These are phyloP conservation scores for Hypoxylon fuscum DNA, from an alignment of 495 filamentous ascomycete genomes.

Conservation along the genomic window DNA sequence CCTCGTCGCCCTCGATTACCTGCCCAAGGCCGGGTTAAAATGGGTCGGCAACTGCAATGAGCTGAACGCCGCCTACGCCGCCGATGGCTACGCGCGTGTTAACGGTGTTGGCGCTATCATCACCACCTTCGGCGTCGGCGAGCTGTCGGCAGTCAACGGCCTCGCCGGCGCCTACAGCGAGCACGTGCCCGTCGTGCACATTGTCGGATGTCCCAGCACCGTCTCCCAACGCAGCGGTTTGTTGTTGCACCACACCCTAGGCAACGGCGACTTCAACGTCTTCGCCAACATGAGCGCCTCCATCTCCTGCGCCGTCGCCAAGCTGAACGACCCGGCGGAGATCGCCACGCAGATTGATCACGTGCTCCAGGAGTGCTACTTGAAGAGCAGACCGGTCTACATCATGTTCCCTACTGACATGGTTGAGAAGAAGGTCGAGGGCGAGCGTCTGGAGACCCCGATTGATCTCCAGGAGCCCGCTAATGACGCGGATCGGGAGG, in stretches of 20 bases:
- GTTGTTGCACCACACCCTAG: conserved; percentile 92
- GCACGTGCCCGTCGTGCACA: conserved; percentile 80
- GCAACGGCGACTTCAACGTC: conserved; percentile 89
- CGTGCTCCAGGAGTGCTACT: conserved; percentile 79
- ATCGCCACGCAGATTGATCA: conserved; percentile 81
- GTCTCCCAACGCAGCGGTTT: conserved; percentile 66
- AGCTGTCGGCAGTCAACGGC: conserved; percentile 78
- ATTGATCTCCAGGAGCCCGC: conserved; percentile 70
- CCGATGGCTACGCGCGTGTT: conserved; percentile 81
- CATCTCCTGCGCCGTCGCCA: conserved; percentile 75
- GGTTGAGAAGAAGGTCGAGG: conserved; percentile 80
- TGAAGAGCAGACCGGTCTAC: conserved; percentile 80
- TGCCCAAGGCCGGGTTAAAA: conserved; percentile 67
- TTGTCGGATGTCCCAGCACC: conserved; percentile 76
- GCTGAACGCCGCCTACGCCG: conserved; percentile 84
- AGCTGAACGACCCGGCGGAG: conserved; percentile 73
- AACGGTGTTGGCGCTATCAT: conserved; percentile 77
- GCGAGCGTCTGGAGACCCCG: conserved; percentile 68
- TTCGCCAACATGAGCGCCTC: conserved; percentile 79
- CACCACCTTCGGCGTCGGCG: conserved; percentile 84
- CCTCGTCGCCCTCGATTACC: conserved; percentile 71
- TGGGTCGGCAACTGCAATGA: conserved; percentile 87
- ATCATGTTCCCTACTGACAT: conserved; percentile 88
- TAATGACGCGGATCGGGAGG: conserved; percentile 78
- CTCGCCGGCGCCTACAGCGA: conserved; percentile 78